A percentile compares a stretch with the other conserved stretches of the same genome.
These are phyloP conservation scores for Xylaria sp. DNA, from an alignment of 2,329 filamentous ascomycete species.

Conservation along the genomic window DNA sequence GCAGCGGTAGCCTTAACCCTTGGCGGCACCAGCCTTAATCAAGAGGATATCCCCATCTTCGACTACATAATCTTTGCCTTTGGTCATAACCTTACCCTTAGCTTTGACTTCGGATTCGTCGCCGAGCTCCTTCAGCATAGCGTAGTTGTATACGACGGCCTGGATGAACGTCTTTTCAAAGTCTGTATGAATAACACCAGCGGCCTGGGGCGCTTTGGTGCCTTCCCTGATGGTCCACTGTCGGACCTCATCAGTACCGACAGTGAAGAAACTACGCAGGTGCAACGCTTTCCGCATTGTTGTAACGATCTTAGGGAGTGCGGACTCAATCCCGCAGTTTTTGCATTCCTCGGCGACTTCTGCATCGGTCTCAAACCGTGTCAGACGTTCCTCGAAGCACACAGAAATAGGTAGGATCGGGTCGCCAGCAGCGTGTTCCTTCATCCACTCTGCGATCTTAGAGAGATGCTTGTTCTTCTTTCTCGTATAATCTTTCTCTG, in stretches of 20 bases:
- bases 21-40: conserved; percentile 90
- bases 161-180: conserved; percentile 99
- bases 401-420: conserved; percentile 95
- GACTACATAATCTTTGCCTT: conserved; percentile 96
- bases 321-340: conserved; percentile 85
- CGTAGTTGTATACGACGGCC: conserved; percentile 92
- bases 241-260: conserved; percentile 92
- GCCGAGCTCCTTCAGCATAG: conserved; percentile 81
- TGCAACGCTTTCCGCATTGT: conserved; percentile 94
- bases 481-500: conserved; percentile 95
- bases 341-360: conserved; percentile 89
- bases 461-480: conserved; percentile 99
- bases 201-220: conserved; percentile 96
- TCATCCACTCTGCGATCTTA: conserved; percentile 95
- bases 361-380: conserved; percentile 79
- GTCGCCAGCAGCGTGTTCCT: conserved; percentile 86
- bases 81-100: conserved; percentile 97
- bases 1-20: conserved; percentile 62
- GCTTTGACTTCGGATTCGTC: conserved; percentile 90
- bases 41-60: conserved; percentile 85
- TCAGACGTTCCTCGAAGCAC: conserved; percentile 90
- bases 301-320: conserved; percentile 88
- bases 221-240: conserved; percentile 98
- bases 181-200: conserved; percentile 97
- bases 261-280: conserved; percentile 97